Evolutionary conservation across 78 protist genomes (phyloP).

Genomic region (slime mould (Dictyostelium discoideum)): DNA sequence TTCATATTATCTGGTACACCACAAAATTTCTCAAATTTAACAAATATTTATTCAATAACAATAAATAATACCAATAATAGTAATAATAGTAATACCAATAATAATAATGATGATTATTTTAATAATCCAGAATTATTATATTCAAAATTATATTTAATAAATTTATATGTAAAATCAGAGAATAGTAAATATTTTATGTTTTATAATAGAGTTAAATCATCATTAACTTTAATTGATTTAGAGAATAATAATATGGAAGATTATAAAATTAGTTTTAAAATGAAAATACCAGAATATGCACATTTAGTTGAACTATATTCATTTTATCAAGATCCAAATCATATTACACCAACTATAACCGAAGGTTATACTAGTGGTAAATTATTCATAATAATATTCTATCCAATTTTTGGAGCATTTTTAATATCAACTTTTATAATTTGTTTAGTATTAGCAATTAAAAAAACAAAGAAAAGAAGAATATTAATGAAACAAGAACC

Average conservation of each 20-base stretch:
- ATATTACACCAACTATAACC: neutral
- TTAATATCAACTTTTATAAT: neutral
- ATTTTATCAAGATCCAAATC: neutral
- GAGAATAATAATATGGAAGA: neutral
- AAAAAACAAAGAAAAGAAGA: slow-evolving; percentile 43
- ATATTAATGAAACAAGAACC: slow-evolving; percentile 7
- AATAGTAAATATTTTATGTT: neutral
- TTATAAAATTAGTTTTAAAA: neutral
- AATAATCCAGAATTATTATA: too few species aligned
- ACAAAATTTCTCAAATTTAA: neutral
- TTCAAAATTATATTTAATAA: neutral
- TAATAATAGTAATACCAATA: neutral
- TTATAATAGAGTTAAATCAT: neutral
- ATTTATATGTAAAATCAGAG: neutral
- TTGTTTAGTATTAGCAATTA: neutral
- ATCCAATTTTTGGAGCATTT: neutral
- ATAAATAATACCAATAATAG: neutral
- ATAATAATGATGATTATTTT: neutral
- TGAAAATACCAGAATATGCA: neutral
- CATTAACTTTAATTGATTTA: neutral
- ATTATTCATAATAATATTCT: neutral
- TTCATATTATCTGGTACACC: neutral
- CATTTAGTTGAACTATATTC: neutral
- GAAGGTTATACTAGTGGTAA: neutral
- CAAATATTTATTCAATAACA: neutral